phyloP scores from a whole-genome alignment of 345 rosid species.

The Psidium friedrichsthalianum region DNA sequence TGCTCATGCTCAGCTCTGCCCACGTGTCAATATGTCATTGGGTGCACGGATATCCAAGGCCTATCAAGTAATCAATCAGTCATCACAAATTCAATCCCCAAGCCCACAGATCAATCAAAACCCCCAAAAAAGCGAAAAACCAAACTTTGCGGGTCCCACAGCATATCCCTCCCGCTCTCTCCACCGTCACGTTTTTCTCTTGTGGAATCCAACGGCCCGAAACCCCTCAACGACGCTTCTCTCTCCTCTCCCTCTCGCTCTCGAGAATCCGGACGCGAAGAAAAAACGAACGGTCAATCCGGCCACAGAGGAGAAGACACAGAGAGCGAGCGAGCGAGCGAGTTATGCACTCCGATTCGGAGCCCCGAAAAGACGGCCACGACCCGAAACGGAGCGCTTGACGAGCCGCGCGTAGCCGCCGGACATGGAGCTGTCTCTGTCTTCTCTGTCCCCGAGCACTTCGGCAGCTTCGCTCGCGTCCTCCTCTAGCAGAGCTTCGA shows the following conservation, averaged over 20 bases:
- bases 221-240: background rate
- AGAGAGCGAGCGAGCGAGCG: background rate
- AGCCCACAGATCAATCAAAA: background rate
- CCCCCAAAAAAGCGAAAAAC: no score
- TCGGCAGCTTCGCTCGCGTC: background rate
- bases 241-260: background rate
- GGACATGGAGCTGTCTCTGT: constrained; percentile 6
- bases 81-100: background rate
- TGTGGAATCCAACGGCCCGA: background rate
- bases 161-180: background rate
- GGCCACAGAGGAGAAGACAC: background rate
- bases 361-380: background rate
- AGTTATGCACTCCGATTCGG: background rate
- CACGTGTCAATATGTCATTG: background rate
- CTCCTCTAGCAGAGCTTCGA: background rate
- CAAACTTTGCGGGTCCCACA: background rate
- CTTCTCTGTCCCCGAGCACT: background rate
- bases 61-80: no score
- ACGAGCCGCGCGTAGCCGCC: background rate
- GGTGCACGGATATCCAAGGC: background rate
- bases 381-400: background rate
- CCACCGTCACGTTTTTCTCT: background rate
- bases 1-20: background rate
- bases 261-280: background rate
- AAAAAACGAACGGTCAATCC: background rate